Base-by-base conservation (phyloP, 371 early-diverging fungal genomes). In the Mortierella sp. region DNA sequence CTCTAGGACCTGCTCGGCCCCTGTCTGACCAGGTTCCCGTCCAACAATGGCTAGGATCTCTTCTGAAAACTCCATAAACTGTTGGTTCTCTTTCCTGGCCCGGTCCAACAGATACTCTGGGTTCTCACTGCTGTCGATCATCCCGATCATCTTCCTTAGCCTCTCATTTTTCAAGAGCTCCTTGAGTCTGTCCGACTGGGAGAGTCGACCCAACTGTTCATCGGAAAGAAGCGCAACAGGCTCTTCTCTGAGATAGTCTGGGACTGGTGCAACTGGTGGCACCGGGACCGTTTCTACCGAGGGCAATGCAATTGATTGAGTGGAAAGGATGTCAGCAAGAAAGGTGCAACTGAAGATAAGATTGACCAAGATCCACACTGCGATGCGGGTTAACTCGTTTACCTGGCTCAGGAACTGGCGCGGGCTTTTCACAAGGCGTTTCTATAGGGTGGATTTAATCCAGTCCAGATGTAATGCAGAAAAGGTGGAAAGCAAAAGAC, bases 61-160 rank as follows among this genome's bases (percentile, higher is more conserved):
- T 4, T 79, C 79, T 37, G 79, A 68, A n/a, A 79, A 66, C 57
- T 79, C 73, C 57, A 72, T 63, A 57, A 79, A 79, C 46, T 48
- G 62, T 29, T 73, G 65, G 14, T 79, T 57, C 9, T 79, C 79
- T 26, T 72, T 68, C 52, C 79, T 51, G 19, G 79, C 66, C 60
- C 63, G 72, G 60, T 79, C 79, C 48, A 79, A 43, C 14, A 69
- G 29, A 19, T 72, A 79, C 37, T 79, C 79, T 21, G 79, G 79
- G 46, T 79, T 79, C 62, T 79, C 79, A 37, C 79, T 79, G 56
- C 70, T 66, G 59, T 79, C 79, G 46, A 79, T 79, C 73, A 79
- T 62, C 21, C 47, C 61, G 30, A 79, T 57, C 26, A 79, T 50
- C 12, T 57, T 53, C 51, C 70, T 50, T 19, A 79, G 57, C 18